These are phyloP conservation scores for Nicotiana knightiana DNA, from an alignment of 257 asterid genomes.

Conservation along the genomic window DNA sequence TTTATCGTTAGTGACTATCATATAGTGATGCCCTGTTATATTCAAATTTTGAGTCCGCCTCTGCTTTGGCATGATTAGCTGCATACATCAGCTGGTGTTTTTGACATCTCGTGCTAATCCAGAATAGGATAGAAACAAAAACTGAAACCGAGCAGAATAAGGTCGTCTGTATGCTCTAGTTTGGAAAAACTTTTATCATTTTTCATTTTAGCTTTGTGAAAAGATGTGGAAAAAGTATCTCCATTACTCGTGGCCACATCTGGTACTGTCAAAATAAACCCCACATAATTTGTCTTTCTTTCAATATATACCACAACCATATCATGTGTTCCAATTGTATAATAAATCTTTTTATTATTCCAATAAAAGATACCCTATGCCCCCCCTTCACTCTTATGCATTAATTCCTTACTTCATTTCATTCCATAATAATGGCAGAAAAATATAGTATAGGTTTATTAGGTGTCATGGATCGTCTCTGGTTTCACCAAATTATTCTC, in stretches of 20 bases:
- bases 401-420: background rate
- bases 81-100: background rate
- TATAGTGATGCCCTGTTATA: too few species aligned
- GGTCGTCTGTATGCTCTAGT: background rate
- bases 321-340: background rate
- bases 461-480: slow-evolving; percentile 47
- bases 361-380: background rate
- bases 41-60: too few species aligned
- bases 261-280: slow-evolving; percentile 21
- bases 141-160: background rate
- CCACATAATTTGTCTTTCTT: slow-evolving; percentile 3
- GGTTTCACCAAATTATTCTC: slow-evolving; percentile 48
- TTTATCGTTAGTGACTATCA: too few species aligned
- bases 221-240: slow-evolving; percentile 17
- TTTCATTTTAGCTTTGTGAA: slow-evolving; percentile 16
- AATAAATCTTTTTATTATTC: background rate
- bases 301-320: slow-evolving; percentile 1
- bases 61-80: too few species aligned
- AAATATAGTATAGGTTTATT: slow-evolving; percentile 19
- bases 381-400: background rate
- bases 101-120: background rate
- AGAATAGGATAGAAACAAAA: background rate
- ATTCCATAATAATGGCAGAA: slow-evolving; percentile 31
- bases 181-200: background rate
- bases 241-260: slow-evolving; percentile 33